Conservation (phyloP, 441 rosid genomes). For the Gossypium trilobum region DNA sequence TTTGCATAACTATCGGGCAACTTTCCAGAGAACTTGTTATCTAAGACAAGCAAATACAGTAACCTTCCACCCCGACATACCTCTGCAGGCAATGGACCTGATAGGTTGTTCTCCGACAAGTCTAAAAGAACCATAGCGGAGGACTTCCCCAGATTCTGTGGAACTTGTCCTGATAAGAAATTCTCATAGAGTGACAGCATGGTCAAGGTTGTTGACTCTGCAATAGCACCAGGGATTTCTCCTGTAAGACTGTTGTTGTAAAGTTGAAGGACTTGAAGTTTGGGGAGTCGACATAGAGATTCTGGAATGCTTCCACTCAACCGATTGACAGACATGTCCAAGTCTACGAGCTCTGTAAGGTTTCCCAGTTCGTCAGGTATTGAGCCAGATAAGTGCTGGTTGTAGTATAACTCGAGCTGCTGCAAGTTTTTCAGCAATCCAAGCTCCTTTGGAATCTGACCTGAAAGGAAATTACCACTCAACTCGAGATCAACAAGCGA, state of each 20-base stretch:
- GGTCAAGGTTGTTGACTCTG: constrained; percentile 48
- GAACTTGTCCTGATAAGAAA: constrained; percentile 65
- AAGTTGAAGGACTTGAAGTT: constrained; percentile 63
- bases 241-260: constrained; percentile 92
- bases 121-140: constrained; percentile 60
- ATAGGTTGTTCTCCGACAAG: constrained; percentile 67
- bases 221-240: constrained; percentile 60
- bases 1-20: constrained; percentile 51
- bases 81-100: constrained; percentile 61
- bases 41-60: constrained; percentile 62
- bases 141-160: constrained; percentile 46
- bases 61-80: constrained; percentile 71
- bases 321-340: constrained; percentile 78
- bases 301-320: constrained; percentile 70
- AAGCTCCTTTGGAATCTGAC: constrained; percentile 61
- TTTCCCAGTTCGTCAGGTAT: constrained; percentile 86
- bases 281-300: constrained; percentile 66
- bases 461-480: constrained; percentile 61
- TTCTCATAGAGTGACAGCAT: constrained; percentile 67
- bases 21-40: constrained; percentile 59
- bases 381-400: constrained; percentile 50
- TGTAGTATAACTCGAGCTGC: constrained; percentile 82
- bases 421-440: constrained; percentile 66
- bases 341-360: constrained; percentile 64
- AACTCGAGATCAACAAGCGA: constrained; percentile 80